phyloP scores from a whole-genome alignment of 1,284 basidiomycete species.

The Ustilago shanxiensis region DNA sequence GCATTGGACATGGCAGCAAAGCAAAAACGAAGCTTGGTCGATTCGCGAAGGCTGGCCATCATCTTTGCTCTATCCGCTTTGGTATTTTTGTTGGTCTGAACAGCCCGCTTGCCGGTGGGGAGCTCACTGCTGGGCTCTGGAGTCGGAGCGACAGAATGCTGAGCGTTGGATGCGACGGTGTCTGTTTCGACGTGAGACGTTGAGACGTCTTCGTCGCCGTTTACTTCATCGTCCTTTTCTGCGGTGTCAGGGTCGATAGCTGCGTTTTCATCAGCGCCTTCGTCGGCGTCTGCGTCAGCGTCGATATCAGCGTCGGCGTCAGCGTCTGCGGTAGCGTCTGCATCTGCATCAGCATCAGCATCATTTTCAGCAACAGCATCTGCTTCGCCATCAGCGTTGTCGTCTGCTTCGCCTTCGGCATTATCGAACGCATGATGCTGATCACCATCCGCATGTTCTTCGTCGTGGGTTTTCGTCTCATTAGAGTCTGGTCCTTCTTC shows the following conservation, averaged over 20 bases:
- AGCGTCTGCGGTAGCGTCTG: slow-evolving; percentile 15
- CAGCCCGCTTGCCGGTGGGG: slow-evolving; percentile 7
- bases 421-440: not conserved
- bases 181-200: slow-evolving; percentile 24
- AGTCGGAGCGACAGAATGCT: slow-evolving; percentile 18
- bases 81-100: slow-evolving; percentile 3
- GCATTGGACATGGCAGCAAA: slow-evolving; percentile 51
- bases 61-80: slow-evolving; percentile 14
- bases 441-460: slow-evolving; percentile 20
- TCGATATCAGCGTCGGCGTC: slow-evolving; percentile 23
- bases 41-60: slow-evolving; percentile 26
- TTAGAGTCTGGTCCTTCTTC: not conserved
- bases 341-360: slow-evolving; percentile 9
- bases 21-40: slow-evolving; percentile 48
- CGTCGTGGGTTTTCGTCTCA: not conserved
- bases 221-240: not conserved
- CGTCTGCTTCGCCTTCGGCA: slow-evolving; percentile 13
- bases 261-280: slow-evolving; percentile 1
- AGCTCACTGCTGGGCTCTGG: slow-evolving; percentile 21
- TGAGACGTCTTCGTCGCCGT: slow-evolving; percentile 8
- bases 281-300: slow-evolving; percentile 14
- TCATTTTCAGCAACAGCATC: slow-evolving; percentile 14
- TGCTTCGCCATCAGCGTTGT: slow-evolving; percentile 12
- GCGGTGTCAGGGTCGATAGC: slow-evolving; percentile 8
- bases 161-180: slow-evolving; percentile 11